phyloP scores from a whole-genome alignment of 495 filamentous ascomycete species.

The Haplographium delicatum region DNA sequence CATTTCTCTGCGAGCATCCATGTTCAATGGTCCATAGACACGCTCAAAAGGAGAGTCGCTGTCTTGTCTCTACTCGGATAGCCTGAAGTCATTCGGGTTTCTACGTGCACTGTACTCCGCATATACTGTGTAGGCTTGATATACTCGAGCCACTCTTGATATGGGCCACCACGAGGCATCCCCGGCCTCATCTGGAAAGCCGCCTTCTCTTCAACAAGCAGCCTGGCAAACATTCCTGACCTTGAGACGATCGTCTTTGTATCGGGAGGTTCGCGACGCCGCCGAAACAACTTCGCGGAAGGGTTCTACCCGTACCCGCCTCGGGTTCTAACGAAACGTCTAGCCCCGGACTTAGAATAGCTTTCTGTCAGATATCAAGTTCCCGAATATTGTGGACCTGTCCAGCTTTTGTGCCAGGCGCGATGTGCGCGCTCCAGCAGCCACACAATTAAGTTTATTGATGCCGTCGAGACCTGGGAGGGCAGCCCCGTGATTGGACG shows the following conservation, averaged over 20 bases:
- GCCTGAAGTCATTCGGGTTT: background rate
- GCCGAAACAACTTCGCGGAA: background rate
- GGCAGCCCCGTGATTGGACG: constrained; percentile 17
- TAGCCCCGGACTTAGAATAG: background rate
- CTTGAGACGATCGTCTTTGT: too few relatives aligned
- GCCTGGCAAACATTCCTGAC: too few relatives aligned
- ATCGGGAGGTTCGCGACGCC: too few relatives aligned
- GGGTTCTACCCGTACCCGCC: background rate
- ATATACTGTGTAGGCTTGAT: too few relatives aligned
- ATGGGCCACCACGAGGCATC: too few relatives aligned
- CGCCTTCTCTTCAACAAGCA: too few relatives aligned
- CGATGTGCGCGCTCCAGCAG: constrained; percentile 7
- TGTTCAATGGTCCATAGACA: background rate
- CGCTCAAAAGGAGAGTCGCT: too few relatives aligned
- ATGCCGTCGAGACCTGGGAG: background rate
- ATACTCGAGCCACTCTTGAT: too few relatives aligned
- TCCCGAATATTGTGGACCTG: background rate
- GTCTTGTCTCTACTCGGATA: background rate
- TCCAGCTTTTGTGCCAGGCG: constrained; percentile 4
- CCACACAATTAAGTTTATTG: constrained; percentile 1
- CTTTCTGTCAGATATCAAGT: background rate
- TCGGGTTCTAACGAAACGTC: background rate
- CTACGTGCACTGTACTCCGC: background rate
- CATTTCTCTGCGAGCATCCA: background rate
- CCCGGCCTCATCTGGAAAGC: too few relatives aligned